These are phyloP conservation scores for Cordyceps javanica DNA, from an alignment of 2,329 filamentous ascomycete species.

Conservation along the genomic window DNA sequence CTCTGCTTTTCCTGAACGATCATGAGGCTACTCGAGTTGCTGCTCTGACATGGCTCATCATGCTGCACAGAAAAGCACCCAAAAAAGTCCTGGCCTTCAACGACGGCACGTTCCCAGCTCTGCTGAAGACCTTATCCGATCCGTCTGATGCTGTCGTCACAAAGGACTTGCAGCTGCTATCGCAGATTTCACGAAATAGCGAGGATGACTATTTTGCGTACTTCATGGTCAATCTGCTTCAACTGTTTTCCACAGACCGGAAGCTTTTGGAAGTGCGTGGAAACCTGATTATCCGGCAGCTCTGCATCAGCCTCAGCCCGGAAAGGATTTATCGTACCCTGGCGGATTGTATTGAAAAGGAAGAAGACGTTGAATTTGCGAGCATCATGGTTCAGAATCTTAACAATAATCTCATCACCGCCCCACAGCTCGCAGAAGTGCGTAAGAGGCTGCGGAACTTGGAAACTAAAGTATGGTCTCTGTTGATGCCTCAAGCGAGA, in stretches of 20 bases:
- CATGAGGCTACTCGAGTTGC: slow-evolving; percentile 94
- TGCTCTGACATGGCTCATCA: slow-evolving; percentile 91
- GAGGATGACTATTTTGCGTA: slow-evolving; percentile 97
- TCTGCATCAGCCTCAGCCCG: slow-evolving; percentile 87
- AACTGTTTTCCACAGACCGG: slow-evolving; percentile 91
- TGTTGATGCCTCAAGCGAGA: not conserved
- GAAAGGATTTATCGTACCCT: slow-evolving; percentile 94
- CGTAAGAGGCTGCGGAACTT: slow-evolving; percentile 85
- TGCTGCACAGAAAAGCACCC: slow-evolving; percentile 93
- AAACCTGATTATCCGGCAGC: slow-evolving; percentile 91
- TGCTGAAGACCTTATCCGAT: slow-evolving; percentile 94
- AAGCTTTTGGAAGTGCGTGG: slow-evolving; percentile 86
- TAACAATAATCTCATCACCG: slow-evolving; percentile 98
- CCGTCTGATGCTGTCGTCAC: slow-evolving; percentile 94
- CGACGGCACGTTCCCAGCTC: slow-evolving; percentile 90
- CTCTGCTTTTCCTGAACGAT: slow-evolving; percentile 89
- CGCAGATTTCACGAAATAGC: slow-evolving; percentile 92
- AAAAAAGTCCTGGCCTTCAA: slow-evolving; percentile 92
- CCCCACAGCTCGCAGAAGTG: slow-evolving; percentile 85
- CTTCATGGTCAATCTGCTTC: slow-evolving; percentile 95
- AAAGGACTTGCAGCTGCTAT: slow-evolving; percentile 85
- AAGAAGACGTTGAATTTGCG: slow-evolving; percentile 96
- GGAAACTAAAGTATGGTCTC: slow-evolving; percentile 64
- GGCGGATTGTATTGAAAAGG: slow-evolving; percentile 93
- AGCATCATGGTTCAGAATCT: slow-evolving; percentile 99